Evolutionary conservation across 2,329 filamentous ascomycete genomes (phyloP).

Genomic region (Trichoderma sp.): DNA sequence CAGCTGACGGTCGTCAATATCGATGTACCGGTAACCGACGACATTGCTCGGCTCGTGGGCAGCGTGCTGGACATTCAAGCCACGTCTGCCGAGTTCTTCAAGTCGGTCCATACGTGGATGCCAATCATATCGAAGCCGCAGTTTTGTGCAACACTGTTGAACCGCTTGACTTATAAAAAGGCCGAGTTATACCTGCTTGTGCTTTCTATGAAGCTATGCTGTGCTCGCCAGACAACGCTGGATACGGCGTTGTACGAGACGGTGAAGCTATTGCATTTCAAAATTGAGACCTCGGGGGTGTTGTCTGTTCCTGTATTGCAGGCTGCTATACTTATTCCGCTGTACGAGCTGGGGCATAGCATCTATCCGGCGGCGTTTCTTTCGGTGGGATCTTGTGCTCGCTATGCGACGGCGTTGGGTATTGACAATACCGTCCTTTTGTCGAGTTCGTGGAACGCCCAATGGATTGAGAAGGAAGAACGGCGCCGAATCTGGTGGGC

Average conservation of each 20-base stretch:
- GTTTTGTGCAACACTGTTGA: constrained; percentile 4
- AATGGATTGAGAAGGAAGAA: constrained; percentile 26
- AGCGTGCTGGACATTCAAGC: constrained; percentile 22
- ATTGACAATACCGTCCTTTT: constrained; percentile 18
- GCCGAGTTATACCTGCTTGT: constrained; percentile 22
- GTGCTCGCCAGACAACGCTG: not conserved
- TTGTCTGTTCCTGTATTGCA: constrained; percentile 19
- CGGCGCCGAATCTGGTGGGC: constrained; percentile 24
- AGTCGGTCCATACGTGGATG: constrained; percentile 21
- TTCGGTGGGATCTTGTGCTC: constrained; percentile 21
- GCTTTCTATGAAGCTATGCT: constrained; percentile 24
- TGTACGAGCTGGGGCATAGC: constrained; percentile 22
- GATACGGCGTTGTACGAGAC: constrained; percentile 12
- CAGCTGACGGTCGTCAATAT: constrained; percentile 17
- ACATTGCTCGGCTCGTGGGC: constrained; percentile 11
- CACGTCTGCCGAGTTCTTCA: constrained; percentile 12
- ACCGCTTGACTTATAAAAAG: constrained; percentile 16
- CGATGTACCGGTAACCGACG: constrained; percentile 13
- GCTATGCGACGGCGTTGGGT: constrained; percentile 9
- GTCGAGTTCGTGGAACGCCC: not conserved
- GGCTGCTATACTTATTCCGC: constrained; percentile 17
- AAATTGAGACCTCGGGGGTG: constrained; percentile 17
- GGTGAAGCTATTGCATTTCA: constrained; percentile 18
- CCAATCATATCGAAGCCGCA: constrained; percentile 22
- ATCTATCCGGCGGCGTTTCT: constrained; percentile 21